Conservation (phyloP, 192 early-diverging fungal genomes). For the Paraglomus occultum region DNA sequence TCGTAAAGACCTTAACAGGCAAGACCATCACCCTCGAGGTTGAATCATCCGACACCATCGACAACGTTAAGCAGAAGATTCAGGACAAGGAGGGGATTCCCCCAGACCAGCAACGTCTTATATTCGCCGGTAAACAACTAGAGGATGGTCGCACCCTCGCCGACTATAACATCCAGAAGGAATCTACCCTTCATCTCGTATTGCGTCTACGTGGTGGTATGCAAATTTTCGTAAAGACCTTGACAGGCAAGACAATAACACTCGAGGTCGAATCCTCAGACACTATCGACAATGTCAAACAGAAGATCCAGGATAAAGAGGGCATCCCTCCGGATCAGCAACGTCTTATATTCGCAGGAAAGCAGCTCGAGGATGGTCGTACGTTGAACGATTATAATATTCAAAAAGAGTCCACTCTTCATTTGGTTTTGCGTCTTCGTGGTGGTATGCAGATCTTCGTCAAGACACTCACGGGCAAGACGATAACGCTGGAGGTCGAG, state of each 20-base stretch:
- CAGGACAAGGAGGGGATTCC: conserved; percentile 74
- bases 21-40: conserved; percentile 89
- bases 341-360: conserved; percentile 72
- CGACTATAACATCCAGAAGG: conserved; percentile 72
- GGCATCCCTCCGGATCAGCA: conserved; percentile 68
- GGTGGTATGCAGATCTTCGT: conserved; percentile 79
- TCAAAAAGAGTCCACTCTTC: conserved; percentile 29
- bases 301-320: conserved; percentile 76
- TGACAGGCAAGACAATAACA: conserved; percentile 92
- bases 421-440: not conserved
- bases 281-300: conserved; percentile 70
- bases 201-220: conserved; percentile 61
- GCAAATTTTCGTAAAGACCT: conserved; percentile 19
- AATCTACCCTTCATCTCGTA: conserved; percentile 65
- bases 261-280: conserved; percentile 75
- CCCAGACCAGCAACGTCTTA: conserved; percentile 70
- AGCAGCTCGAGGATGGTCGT: conserved; percentile 72
- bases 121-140: conserved; percentile 75
- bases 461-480: conserved; percentile 85
- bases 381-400: conserved; percentile 68
- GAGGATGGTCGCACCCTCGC: conserved; percentile 65
- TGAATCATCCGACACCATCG: conserved; percentile 66
- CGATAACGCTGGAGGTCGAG: conserved; percentile 89
- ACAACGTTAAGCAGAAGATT: conserved; percentile 74
- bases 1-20: conserved; percentile 50